Base-by-base conservation (phyloP, 1,284 basidiomycete species). In the Phlebopus sp. region DNA sequence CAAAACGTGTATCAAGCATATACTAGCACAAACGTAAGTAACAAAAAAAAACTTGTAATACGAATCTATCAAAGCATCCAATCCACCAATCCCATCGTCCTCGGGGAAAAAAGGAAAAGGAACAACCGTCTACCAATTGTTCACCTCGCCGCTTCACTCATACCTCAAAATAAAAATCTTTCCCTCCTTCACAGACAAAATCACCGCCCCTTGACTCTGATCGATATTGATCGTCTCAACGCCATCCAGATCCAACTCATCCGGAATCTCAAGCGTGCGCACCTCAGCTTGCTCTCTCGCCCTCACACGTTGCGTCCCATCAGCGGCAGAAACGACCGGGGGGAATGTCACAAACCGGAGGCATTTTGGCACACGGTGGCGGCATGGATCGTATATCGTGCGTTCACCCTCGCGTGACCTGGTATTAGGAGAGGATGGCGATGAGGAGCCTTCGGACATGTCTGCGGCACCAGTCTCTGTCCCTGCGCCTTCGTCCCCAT, bases 201-300 rank as follows among this genome's bases (percentile, higher is more conserved):
- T 84, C 42, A 87, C 75, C n/a, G 82, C 79, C 1, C 84, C 85
- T 59, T 87, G 85, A 37, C 74, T 77, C 69, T 87, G 85, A 61
- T 87, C 85, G 43, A 87, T 81, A 59, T 86, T 86, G 55, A 87
- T 82, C 55, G 84, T 86, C 68, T 86, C 84, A 25, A 86, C 82
- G 37, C 60, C 62, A 44, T 80, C 74, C 52, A 87, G 60, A 56
- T 86, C 77, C 47, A 87, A 64, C 53, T 84, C 85, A 0, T 73
- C 71, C 2, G 84, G 85, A 6, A 80, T 75, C 52, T 79, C 77
- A 27, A 87, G 66, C 45, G 82, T 86, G 50, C 75, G 66, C 42
- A 83, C 82, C 37, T 69, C 67, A 1, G 79, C 79, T 54, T 72
- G 68, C 52, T 66, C 60, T 35, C 50, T 53, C 42, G 50, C 42